Evolutionary conservation across 805 yeast species (phyloP), one percentile per base, ranked within the genome.

Genomic region (Zygotorulaspora chibaensis): DNA sequence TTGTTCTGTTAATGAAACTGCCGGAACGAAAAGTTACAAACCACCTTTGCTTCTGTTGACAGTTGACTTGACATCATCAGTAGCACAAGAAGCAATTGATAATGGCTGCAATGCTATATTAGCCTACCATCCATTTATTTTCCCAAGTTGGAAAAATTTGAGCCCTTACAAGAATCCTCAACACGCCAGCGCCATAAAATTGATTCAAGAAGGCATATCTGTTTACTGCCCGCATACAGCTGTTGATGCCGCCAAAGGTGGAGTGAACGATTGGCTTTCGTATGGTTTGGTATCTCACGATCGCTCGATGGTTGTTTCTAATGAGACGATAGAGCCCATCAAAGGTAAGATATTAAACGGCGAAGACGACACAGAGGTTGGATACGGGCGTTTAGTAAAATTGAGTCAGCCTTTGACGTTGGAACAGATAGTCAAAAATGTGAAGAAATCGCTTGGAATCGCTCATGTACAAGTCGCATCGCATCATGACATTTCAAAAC

Each of bases 141-240:
- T 93, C 74, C 72, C 85, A 18, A 95, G 96, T 1, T 77, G 93
- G 66, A 93, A 90, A 63, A 68, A 80, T 10, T 76, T 93, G 47
- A 75, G 81, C 2, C 68, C 73, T n/a, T 58, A 65, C 1, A 42
- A 56, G 2, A 84, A 88, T 56, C 83, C 96, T 0, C 98, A 93
- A 63, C 97, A 93, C 59, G 67, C 67, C 17, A 85, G 95, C 5
- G 70, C 91, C 43, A 63, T 91, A 33, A 75, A 76, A 44, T 73
- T 93, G 56, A 82, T 88, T 42, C 82, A 81, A 53, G 75, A 81
- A 48, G 85, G 87, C n/a, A 77, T 93, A 46, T 79, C 89, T 40
- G 99, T 93, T 1, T 93, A 93, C 63, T 84, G 84, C 45, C 99
- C 99, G 20, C 99, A 93, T 61, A 91, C 99, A 1, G 89, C 98